Percentiles rank a stretch among this genome's conserved stretches.
Evolutionary conservation across 371 early-diverging fungal species (phyloP).

Genomic region (Syncephalastrum sp.): DNA sequence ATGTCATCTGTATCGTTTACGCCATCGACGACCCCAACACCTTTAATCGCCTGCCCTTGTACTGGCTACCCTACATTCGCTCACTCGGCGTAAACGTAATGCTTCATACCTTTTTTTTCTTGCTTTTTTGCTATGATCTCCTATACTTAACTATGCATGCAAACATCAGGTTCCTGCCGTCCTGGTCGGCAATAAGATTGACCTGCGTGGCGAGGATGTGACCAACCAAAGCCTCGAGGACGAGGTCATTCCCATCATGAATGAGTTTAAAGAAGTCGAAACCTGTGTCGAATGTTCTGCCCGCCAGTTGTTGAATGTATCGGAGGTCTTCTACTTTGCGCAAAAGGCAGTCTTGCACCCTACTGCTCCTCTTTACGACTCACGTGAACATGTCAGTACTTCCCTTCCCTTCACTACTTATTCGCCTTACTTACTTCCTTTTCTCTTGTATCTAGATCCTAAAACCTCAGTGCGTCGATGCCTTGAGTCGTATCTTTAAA

Average conservation of each 20-base stretch:
- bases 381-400: constrained; percentile 76
- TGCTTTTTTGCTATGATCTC: not conserved
- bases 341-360: constrained; percentile 98
- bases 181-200: constrained; percentile 97
- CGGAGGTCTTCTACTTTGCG: constrained; percentile 98
- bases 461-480: constrained; percentile 88
- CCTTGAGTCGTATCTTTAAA: constrained; percentile 89
- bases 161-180: constrained; percentile 82
- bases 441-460: constrained; percentile 41
- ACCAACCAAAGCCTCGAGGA: constrained; percentile 83
- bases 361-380: constrained; percentile 94
- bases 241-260: constrained; percentile 95
- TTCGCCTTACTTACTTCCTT: not conserved
- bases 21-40: constrained; percentile 82
- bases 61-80: constrained; percentile 93
- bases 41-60: constrained; percentile 78
- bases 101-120: not conserved
- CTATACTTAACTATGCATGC: not conserved
- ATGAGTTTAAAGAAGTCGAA: constrained; percentile 98
- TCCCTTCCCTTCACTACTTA: not conserved
- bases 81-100: constrained; percentile 86
- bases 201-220: constrained; percentile 80
- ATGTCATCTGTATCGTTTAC: constrained; percentile 96
- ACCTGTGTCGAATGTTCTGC: constrained; percentile 97
- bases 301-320: constrained; percentile 89